A percentile compares a stretch with the other conserved stretches of the same genome.
phyloP scores from a whole-genome alignment of 345 rosid genomes.

The Pugionium dolabratum region DNA sequence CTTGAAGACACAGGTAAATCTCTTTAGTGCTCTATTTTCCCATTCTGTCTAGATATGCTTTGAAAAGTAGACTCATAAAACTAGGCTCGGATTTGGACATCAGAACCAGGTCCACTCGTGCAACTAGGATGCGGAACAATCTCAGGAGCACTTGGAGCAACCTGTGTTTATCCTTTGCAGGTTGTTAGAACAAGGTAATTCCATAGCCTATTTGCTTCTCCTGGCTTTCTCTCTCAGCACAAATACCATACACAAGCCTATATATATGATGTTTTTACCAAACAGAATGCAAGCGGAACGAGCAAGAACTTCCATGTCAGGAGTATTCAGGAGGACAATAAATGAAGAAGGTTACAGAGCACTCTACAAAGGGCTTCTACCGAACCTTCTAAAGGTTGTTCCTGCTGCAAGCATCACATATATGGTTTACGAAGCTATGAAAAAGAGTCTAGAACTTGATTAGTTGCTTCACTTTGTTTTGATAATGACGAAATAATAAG shows the following conservation, averaged over 20 bases:
- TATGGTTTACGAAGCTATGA: slow-evolving; percentile 78
- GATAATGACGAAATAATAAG: slow-evolving; percentile 37
- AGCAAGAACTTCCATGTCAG: slow-evolving; percentile 65
- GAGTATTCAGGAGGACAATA: slow-evolving; percentile 71
- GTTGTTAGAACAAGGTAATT: slow-evolving; percentile 86
- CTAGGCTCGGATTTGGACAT: slow-evolving; percentile 14
- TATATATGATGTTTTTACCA: slow-evolving; percentile 4
- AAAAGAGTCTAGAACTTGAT: slow-evolving; percentile 75
- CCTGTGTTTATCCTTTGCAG: slow-evolving; percentile 94
- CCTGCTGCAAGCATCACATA: slow-evolving; percentile 55
- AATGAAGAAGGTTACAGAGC: slow-evolving; percentile 70
- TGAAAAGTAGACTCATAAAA: slow-evolving; percentile 1
- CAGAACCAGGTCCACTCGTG: slow-evolving; percentile 85
- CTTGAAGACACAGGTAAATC: slow-evolving; percentile 63
- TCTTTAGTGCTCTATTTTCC: neutral
- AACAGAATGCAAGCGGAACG: slow-evolving; percentile 89
- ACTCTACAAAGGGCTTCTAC: slow-evolving; percentile 82
- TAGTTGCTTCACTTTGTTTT: slow-evolving; percentile 36
- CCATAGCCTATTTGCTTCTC: neutral
- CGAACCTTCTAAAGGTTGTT: slow-evolving; percentile 74
- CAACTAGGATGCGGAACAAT: slow-evolving; percentile 88
- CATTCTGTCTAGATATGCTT: slow-evolving; percentile 3
- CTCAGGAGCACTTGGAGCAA: slow-evolving; percentile 91
- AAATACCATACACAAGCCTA: neutral
- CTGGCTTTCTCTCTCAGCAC: neutral